Percentiles rank a stretch among this genome's conserved stretches.
Conservation (phyloP, 2,329 filamentous ascomycete species). For the Apiospora arundinis region DNA sequence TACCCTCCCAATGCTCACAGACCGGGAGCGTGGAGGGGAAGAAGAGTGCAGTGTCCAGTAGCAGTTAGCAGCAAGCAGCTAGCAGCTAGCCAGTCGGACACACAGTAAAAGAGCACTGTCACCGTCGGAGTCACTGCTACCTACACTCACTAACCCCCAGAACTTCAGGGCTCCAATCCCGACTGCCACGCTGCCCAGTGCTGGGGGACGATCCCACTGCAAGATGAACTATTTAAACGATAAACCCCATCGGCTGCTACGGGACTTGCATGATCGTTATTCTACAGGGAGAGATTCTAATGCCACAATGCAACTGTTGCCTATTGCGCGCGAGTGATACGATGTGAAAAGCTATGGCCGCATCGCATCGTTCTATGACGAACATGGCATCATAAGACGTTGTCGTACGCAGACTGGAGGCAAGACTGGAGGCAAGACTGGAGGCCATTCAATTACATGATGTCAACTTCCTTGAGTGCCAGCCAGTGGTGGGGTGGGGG, state of each 20-base stretch:
- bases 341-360: neutral
- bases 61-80: neutral
- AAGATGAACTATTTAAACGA: slow-evolving; percentile 12
- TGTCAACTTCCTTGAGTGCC: neutral
- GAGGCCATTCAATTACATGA: neutral
- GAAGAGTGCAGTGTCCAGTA: too few species aligned
- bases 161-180: neutral
- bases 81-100: neutral
- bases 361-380: slow-evolving; percentile 7
- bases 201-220: slow-evolving; percentile 14
- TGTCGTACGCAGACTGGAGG: neutral
- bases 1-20: neutral
- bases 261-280: slow-evolving; percentile 1
- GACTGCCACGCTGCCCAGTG: neutral
- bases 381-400: slow-evolving; percentile 9
- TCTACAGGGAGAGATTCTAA: neutral
- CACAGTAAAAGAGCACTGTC: slow-evolving; percentile 1
- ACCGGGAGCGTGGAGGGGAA: neutral
- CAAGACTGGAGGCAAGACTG: too few species aligned
- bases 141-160: too few species aligned
- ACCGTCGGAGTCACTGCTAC: neutral
- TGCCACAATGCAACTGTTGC: too few species aligned
- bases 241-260: slow-evolving; percentile 10
- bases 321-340: neutral
- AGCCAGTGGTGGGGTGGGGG: neutral